phyloP scores from a whole-genome alignment of 2,329 filamentous ascomycete genomes.

The Nemania abortiva region DNA sequence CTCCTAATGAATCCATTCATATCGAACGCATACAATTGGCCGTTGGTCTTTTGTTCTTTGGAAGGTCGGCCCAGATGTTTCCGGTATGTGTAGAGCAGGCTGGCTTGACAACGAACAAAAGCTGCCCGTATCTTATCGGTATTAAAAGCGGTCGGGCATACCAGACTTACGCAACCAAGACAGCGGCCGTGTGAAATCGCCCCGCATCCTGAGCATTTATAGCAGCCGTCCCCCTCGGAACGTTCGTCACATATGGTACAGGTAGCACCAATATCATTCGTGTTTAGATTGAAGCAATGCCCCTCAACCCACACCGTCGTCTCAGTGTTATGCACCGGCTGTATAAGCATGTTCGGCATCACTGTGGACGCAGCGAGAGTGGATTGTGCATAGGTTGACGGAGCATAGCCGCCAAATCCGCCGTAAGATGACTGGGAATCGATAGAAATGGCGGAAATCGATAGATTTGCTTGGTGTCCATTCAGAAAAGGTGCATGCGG shows the following conservation, averaged over 20 bases:
- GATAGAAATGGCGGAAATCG: slow-evolving; percentile 69
- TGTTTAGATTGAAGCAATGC: slow-evolving; percentile 78
- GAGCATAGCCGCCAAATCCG: slow-evolving; percentile 79
- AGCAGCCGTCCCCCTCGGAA: slow-evolving; percentile 77
- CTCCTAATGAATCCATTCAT: slow-evolving; percentile 74
- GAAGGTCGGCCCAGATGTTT: slow-evolving; percentile 71
- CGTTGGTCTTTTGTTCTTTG: slow-evolving; percentile 70
- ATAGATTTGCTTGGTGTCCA: slow-evolving; percentile 70
- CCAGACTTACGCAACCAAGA: slow-evolving; percentile 71
- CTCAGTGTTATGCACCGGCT: slow-evolving; percentile 82
- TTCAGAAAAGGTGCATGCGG: slow-evolving; percentile 81
- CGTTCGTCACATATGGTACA: slow-evolving; percentile 84
- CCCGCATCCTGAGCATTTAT: slow-evolving; percentile 76
- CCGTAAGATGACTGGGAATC: slow-evolving; percentile 79
- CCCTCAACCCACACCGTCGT: slow-evolving; percentile 87
- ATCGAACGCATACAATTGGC: slow-evolving; percentile 73
- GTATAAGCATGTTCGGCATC: slow-evolving; percentile 86
- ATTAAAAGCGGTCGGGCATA: slow-evolving; percentile 73
- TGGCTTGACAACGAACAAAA: slow-evolving; percentile 75
- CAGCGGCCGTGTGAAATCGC: slow-evolving; percentile 70
- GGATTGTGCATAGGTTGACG: slow-evolving; percentile 87
- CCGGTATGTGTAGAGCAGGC: slow-evolving; percentile 74
- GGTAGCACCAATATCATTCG: slow-evolving; percentile 68
- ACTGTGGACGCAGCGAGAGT: slow-evolving; percentile 86
- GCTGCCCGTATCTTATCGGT: slow-evolving; percentile 71